Evolutionary conservation across 225 moss, liverwort and hornwort genomes (phyloP).

Genomic region (Anthoceros angustus): DNA sequence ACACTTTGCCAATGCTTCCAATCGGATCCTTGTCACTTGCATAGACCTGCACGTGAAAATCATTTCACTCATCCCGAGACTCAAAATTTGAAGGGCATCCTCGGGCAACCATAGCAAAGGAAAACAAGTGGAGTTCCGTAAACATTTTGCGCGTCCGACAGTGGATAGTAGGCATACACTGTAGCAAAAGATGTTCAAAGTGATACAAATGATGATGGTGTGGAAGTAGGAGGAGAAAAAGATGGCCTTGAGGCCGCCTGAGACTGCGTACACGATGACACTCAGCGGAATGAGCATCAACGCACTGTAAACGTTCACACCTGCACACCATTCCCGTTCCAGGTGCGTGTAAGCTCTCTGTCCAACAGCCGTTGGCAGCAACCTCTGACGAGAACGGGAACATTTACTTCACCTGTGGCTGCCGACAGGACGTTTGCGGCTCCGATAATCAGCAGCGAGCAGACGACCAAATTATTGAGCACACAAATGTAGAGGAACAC

Average conservation of each 20-base stretch:
- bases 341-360: neutral
- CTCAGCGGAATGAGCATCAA: constrained; percentile 1
- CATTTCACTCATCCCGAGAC: neutral
- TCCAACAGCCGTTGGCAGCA: too few species aligned
- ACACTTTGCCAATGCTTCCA: neutral
- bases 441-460: neutral
- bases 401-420: neutral
- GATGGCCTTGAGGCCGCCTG: neutral
- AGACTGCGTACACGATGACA: neutral
- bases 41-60: neutral
- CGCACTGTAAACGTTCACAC: neutral
- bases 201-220: neutral
- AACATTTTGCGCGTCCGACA: too few species aligned
- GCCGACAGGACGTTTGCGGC: neutral
- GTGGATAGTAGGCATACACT: neutral
- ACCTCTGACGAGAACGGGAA: neutral
- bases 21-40: neutral
- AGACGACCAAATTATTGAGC: neutral
- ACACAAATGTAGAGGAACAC: neutral
- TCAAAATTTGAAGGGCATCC: neutral
- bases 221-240: constrained; percentile 1
- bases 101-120: neutral
- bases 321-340: neutral
- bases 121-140: too few species aligned
- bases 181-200: neutral